Evolutionary conservation across 345 rosid species (phyloP).

Genomic region (Aegle marmelos): DNA sequence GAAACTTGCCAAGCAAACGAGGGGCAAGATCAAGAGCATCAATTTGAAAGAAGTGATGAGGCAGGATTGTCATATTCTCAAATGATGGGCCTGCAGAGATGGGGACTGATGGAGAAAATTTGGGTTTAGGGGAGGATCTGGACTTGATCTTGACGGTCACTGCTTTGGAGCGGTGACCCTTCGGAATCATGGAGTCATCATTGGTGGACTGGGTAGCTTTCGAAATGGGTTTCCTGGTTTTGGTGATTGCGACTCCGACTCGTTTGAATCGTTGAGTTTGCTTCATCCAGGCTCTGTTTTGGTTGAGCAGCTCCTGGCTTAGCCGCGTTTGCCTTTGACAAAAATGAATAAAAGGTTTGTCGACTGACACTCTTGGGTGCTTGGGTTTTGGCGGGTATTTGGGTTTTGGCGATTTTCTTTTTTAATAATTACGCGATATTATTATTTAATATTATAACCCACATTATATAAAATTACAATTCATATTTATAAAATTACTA

Average conservation of each 20-base stretch:
- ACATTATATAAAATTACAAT: too few relatives aligned
- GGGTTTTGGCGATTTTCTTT: too few relatives aligned
- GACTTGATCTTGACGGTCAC: conserved; percentile 3
- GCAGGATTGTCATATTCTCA: conserved; percentile 39
- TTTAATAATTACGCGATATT: too few relatives aligned
- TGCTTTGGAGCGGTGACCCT: conserved; percentile 31
- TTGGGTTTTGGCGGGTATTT: conserved; percentile 16
- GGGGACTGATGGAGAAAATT: conserved; percentile 10
- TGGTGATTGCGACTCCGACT: conserved; percentile 17
- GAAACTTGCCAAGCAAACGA: conserved; percentile 83
- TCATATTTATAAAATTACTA: too few relatives aligned
- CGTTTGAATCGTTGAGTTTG: conserved; percentile 35
- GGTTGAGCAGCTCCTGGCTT: background rate
- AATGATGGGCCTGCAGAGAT: conserved; percentile 2
- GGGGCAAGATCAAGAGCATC: conserved; percentile 93
- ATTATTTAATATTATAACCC: too few relatives aligned
- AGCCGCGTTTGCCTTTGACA: background rate
- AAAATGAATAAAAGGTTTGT: background rate
- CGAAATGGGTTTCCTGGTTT: conserved; percentile 9
- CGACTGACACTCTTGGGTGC: background rate
- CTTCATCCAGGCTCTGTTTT: conserved; percentile 13
- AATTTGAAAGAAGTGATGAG: conserved; percentile 67
- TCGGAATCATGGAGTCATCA: conserved; percentile 15
- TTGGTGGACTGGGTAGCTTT: background rate
- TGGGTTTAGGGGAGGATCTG: conserved; percentile 10